phyloP scores from a whole-genome alignment of 1,139 yeast species.

The Pichia terricola region DNA sequence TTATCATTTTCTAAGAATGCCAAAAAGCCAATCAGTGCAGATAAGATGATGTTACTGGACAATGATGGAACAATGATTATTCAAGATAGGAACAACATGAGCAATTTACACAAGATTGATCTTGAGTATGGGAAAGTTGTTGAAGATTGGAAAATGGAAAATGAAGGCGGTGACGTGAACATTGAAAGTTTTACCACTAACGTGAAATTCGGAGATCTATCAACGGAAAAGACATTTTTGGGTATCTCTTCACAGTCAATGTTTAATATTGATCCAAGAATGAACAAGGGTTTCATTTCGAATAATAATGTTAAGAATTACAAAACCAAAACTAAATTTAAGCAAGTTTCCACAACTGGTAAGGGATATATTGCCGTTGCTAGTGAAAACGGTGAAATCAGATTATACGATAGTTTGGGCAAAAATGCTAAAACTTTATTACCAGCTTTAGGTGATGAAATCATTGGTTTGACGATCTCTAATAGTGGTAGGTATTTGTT shows the following conservation, averaged over 20 bases:
- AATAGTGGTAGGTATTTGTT: conserved; percentile 76
- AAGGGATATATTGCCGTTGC: conserved; percentile 71
- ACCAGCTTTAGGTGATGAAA: conserved; percentile 75
- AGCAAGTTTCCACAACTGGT: conserved; percentile 62
- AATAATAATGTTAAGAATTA: conserved; percentile 45
- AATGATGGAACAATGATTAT: conserved; percentile 62
- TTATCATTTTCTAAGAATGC: conserved; percentile 47
- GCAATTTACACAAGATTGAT: conserved; percentile 62
- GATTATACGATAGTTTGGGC: conserved; percentile 65
- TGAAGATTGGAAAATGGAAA: conserved; percentile 58
- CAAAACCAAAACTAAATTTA: conserved; percentile 47
- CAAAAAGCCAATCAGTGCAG: conserved; percentile 40
- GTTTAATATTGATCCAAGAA: conserved; percentile 72
- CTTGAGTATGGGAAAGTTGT: conserved; percentile 68
- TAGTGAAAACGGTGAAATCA: conserved; percentile 62
- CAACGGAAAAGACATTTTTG: conserved; percentile 62
- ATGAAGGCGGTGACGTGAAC: conserved; percentile 33
- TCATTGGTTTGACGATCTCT: conserved; percentile 58
- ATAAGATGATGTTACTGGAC: conserved; percentile 63
- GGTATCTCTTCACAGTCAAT: conserved; percentile 60
- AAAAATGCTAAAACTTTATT: conserved; percentile 64
- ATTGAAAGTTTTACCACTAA: conserved; percentile 57
- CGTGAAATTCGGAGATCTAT: conserved; percentile 61
- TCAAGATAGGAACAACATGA: conserved; percentile 39
- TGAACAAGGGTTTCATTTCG: conserved; percentile 45